Evolutionary conservation across 2,329 filamentous ascomycete genomes (phyloP), one percentile per base, ranked within the genome.

Genomic region (Rhinocladiella similis): DNA sequence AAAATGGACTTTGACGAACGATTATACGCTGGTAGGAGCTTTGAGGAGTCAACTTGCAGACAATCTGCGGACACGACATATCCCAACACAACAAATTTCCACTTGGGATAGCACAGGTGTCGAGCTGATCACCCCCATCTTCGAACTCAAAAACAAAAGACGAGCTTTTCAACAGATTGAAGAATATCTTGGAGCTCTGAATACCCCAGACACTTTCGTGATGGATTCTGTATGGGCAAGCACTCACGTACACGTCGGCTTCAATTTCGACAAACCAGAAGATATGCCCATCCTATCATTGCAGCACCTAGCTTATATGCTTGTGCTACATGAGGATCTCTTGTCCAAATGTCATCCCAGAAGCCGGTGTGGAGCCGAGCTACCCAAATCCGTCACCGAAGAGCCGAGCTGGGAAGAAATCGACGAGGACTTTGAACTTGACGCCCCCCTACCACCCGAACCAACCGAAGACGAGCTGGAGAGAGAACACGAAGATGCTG

Each of bases 1-100:
- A 12, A 18, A 59, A 13, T 63, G 63, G 63, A 62, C 59, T 5
- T n/a, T 65, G 27, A 63, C 61, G 12, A 61, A 58, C 19, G 63
- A 65, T 47, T 47, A 56, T 47, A 63, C 56, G 10, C 46, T 65
- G 10, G 39, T 54, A 12, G 61, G 61, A 16, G 47, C 35, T 13
- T 46, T 61, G 9, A 33, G 14, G 46, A 53, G 52, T 39, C 61
- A 63, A 41, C 46, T 63, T 1, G 13, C 16, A 12, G 45, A 51
- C n/a, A 41, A 41, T 18, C 18, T 61, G 41, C 16, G 10, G 9
- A 22, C n/a, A 16, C 18, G 20, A 35, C 29, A 42, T 3, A 25
- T 54, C 9, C 3, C 22, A 4, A 25, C 50, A 29, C 20, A 50
- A 9, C 41, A 55, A 10, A 14, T 50, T 13, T 13, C 22, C 14